Conservation (phyloP, 2,329 filamentous ascomycete species). For the Sclerotinia glacialis region DNA sequence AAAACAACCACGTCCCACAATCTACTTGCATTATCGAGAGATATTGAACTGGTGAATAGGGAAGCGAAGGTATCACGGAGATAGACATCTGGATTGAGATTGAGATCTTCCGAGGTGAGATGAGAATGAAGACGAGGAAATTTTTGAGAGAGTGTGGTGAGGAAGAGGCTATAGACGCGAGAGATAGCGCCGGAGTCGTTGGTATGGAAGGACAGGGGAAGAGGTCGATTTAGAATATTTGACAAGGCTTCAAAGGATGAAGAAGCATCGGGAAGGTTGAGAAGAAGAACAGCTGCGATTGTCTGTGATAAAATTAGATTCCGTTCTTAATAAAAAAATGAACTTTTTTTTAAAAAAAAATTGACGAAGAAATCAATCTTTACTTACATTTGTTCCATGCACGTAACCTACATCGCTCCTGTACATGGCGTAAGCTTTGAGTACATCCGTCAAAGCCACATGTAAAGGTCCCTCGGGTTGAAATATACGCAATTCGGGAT, state of each 20-base stretch:
- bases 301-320: slow-evolving; percentile 47
- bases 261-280: slow-evolving; percentile 64
- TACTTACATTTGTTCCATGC: slow-evolving; percentile 68
- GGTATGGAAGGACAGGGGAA: slow-evolving; percentile 73
- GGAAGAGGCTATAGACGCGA: slow-evolving; percentile 66
- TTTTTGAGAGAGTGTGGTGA: slow-evolving; percentile 65
- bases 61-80: slow-evolving; percentile 60
- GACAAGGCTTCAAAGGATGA: slow-evolving; percentile 69
- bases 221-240: slow-evolving; percentile 72
- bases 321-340: slow-evolving; percentile 10
- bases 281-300: slow-evolving; percentile 68
- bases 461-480: slow-evolving; percentile 55
- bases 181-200: slow-evolving; percentile 66
- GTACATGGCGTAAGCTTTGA: slow-evolving; percentile 79
- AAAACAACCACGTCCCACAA: slow-evolving; percentile 83
- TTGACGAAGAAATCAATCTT: not conserved
- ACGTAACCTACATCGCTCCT: slow-evolving; percentile 78
- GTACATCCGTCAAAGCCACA: slow-evolving; percentile 64
- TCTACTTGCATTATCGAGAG: slow-evolving; percentile 67
- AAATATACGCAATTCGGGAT: slow-evolving; percentile 72
- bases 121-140: slow-evolving; percentile 62
- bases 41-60: slow-evolving; percentile 61
- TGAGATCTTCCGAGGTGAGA: slow-evolving; percentile 51
- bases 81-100: slow-evolving; percentile 51
- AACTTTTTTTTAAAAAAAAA: no score